Evolutionary conservation across 1,139 yeast species (phyloP), one percentile per base, ranked within the genome.

Genomic region (Kazachstania sp.): DNA sequence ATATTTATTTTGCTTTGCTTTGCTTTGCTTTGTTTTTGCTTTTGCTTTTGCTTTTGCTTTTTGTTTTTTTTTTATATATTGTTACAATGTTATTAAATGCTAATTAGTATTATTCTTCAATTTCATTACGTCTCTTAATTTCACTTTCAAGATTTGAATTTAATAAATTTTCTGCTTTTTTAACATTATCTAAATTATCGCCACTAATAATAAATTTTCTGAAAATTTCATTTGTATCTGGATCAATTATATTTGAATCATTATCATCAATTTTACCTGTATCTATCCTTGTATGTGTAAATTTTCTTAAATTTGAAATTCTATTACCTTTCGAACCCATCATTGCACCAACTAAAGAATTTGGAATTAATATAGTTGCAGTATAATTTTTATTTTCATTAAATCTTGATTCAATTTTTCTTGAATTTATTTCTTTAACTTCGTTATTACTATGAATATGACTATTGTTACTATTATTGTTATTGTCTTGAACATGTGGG

Each of bases 311-410:
- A 46, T 88, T 95, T 64, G 86, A 92, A 57, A 87, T 87, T 67
- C 94, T 77, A 38, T 85, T 71, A 37, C 96, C 96, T 54, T 81
- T 82, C 58, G 83, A 83, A 54, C 96, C 96, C 63, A 87, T 86
- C 51, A 88, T 74, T 44, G 95, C 92, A 39, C 96, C 96, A 45
- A 87, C 95, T 70, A 82, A 79, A 49, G 83, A 87, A 54, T 84
- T 81, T 31, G 95, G 86, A 64, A 86, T 83, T 34, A 54, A 50
- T 28, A 58, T 51, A 20, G 55, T 53, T 7, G 52, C 50, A 39
- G 54, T 54, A 41, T 51, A 55, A 18, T 37, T 26, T 3, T 19
- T 31, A 28, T 38, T n/a, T n/a, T n/a, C 37, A 36, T 20, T 8
- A 36, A 19, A 5, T 32, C 36, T 32, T 32, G 16, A 4, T 15